These are phyloP conservation scores for Blastosporella zonata DNA, from an alignment of 1,284 basidiomycete genomes.

Conservation along the genomic window DNA sequence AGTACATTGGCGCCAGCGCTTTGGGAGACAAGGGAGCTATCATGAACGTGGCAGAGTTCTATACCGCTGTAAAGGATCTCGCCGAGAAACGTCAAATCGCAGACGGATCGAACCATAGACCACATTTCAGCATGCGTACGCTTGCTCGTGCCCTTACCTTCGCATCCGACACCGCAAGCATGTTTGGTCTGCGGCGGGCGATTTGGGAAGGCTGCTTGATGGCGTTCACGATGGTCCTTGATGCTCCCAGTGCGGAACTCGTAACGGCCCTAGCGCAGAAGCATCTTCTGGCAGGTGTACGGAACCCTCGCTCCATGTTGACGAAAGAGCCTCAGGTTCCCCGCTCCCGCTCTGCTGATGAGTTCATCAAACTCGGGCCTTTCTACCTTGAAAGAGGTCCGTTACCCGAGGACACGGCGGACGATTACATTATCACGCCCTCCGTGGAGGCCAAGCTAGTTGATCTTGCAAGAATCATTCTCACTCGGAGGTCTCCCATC, in stretches of 20 bases:
- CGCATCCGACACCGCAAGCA: slow-evolving; percentile 76
- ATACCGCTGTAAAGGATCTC: slow-evolving; percentile 79
- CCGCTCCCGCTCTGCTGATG: slow-evolving; percentile 42
- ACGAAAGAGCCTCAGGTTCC: slow-evolving; percentile 66
- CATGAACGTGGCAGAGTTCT: slow-evolving; percentile 92
- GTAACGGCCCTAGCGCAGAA: slow-evolving; percentile 73
- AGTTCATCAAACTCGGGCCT: slow-evolving; percentile 83
- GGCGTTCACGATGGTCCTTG: slow-evolving; percentile 96
- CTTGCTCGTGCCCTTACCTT: slow-evolving; percentile 91
- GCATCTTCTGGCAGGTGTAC: slow-evolving; percentile 80
- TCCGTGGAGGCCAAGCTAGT: slow-evolving; percentile 96
- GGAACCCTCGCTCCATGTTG: slow-evolving; percentile 78
- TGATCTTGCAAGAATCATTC: slow-evolving; percentile 88
- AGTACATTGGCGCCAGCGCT: slow-evolving; percentile 86
- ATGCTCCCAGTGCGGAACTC: slow-evolving; percentile 68
- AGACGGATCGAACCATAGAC: slow-evolving; percentile 93
- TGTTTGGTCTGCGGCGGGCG: slow-evolving; percentile 82
- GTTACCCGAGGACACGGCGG: slow-evolving; percentile 55
- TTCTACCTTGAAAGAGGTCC: slow-evolving; percentile 89
- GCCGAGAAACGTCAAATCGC: slow-evolving; percentile 82
- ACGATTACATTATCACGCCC: slow-evolving; percentile 92
- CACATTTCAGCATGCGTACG: slow-evolving; percentile 98
- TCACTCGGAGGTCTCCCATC: slow-evolving; percentile 89
- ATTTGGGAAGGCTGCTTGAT: slow-evolving; percentile 97
- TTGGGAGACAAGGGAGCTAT: slow-evolving; percentile 88